These are phyloP conservation scores for Ganoderma resinaceum DNA, from an alignment of 1,284 basidiomycete genomes.

Conservation along the genomic window DNA sequence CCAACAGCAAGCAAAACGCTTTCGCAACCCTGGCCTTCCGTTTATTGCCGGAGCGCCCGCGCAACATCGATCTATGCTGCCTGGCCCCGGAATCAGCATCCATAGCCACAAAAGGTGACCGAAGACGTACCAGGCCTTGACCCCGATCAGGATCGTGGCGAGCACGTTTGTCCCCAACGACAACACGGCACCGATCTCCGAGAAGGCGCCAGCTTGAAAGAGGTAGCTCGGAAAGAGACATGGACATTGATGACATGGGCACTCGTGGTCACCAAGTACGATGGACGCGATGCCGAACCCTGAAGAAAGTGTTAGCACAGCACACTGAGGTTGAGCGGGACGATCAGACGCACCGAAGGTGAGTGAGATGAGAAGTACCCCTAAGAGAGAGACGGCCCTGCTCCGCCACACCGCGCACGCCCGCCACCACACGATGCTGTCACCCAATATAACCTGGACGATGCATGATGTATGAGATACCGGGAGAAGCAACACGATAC, in stretches of 20 bases:
- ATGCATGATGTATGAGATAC: neutral
- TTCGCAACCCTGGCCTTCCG: neutral
- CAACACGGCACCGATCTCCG: neutral
- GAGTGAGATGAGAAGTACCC: neutral
- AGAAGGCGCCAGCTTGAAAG: neutral
- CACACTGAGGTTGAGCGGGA: neutral
- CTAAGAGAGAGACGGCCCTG: neutral
- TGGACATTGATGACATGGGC: constrained; percentile 1
- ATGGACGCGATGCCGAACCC: neutral
- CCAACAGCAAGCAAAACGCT: neutral
- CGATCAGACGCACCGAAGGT: neutral
- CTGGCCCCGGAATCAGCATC: neutral
- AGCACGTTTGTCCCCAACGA: constrained; percentile 1
- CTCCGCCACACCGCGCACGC: constrained; percentile 1
- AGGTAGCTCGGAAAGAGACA: constrained; percentile 5
- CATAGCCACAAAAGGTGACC: neutral
- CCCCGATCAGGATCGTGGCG: neutral
- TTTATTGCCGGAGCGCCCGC: neutral
- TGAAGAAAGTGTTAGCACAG: neutral
- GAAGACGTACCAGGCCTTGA: neutral
- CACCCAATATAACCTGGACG: neutral
- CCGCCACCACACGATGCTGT: constrained; percentile 8
- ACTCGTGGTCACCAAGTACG: constrained; percentile 1
- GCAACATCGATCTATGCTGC: constrained; percentile 3
- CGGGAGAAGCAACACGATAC: no score